These are phyloP conservation scores for Limnanthes douglasii DNA, from an alignment of 345 rosid species.

Conservation along the genomic window DNA sequence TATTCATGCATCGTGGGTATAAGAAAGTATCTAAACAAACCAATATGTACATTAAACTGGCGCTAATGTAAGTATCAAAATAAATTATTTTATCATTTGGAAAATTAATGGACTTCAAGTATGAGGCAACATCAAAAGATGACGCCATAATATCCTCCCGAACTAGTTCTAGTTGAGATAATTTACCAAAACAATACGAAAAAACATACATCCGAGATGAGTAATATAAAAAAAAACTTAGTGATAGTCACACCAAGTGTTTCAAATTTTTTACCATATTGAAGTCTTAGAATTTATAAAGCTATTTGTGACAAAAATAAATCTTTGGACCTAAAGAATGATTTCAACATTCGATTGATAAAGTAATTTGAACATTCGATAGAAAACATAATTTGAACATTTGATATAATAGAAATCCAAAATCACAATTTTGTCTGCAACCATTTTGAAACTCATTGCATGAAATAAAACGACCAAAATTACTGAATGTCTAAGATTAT, in stretches of 20 bases:
- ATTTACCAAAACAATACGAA: neutral
- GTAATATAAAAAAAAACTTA: slow-evolving; percentile 46
- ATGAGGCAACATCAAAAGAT: slow-evolving; percentile 93
- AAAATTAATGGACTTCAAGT: slow-evolving; percentile 73
- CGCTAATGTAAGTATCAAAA: too few relatives aligned
- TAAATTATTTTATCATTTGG: slow-evolving; percentile 92
- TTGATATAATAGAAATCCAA: neutral
- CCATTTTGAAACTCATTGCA: too few relatives aligned
- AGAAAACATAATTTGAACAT: neutral
- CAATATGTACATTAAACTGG: too few relatives aligned
- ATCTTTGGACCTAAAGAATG: slow-evolving; percentile 59
- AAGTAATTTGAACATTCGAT: too few relatives aligned
- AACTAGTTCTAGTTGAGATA: slow-evolving; percentile 6
- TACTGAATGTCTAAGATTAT: too few relatives aligned
- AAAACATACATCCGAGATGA: neutral
- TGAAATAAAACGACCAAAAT: too few relatives aligned
- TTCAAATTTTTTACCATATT: slow-evolving; percentile 90
- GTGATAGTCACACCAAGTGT: slow-evolving; percentile 66
- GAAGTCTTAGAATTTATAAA: slow-evolving; percentile 94
- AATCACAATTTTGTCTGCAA: too few relatives aligned
- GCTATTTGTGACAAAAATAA: slow-evolving; percentile 92
- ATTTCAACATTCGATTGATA: too few relatives aligned
- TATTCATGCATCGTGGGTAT: too few relatives aligned
- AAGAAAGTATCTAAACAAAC: too few relatives aligned
- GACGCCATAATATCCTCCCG: slow-evolving; percentile 98